Conservation (phyloP, 2,329 filamentous ascomycete species). For the Fusarium graminum region DNA sequence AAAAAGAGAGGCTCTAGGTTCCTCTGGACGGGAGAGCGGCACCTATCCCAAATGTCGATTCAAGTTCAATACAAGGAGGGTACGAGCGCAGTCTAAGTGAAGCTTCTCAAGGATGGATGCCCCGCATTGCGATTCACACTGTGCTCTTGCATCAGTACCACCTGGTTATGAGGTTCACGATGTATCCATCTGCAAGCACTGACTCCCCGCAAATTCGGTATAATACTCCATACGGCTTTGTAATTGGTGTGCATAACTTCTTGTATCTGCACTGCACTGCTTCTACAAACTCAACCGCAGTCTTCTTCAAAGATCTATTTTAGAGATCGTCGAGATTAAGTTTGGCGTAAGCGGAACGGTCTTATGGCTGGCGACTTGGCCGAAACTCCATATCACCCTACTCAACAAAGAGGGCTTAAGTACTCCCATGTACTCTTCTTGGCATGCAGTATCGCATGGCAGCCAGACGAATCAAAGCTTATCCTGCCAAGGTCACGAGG, state of each 20-base stretch:
- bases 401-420: conserved; percentile 7
- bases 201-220: background rate
- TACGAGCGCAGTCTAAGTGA: conserved; percentile 25
- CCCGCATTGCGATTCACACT: conserved; percentile 31
- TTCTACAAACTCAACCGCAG: background rate
- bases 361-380: conserved; percentile 21
- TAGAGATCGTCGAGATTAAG: conserved; percentile 50
- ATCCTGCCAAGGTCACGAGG: conserved; percentile 38
- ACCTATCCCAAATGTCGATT: conserved; percentile 32
- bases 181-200: background rate
- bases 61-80: conserved; percentile 4
- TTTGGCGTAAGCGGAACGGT: conserved; percentile 44
- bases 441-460: conserved; percentile 33
- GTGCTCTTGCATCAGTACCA: conserved; percentile 22
- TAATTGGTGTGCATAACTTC: background rate
- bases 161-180: background rate
- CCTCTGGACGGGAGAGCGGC: conserved; percentile 13
- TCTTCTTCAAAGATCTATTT: conserved; percentile 5
- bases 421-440: conserved; percentile 36
- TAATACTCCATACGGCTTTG: background rate
- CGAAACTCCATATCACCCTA: conserved; percentile 14
- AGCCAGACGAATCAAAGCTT: conserved; percentile 37
- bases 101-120: conserved; percentile 33
- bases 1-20: conserved; percentile 26
- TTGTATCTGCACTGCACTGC: background rate